A percentile compares a stretch with the other conserved stretches of the same genome.
Conservation (phyloP, 768 basidiomycete species). For the Hericium coralloides region DNA sequence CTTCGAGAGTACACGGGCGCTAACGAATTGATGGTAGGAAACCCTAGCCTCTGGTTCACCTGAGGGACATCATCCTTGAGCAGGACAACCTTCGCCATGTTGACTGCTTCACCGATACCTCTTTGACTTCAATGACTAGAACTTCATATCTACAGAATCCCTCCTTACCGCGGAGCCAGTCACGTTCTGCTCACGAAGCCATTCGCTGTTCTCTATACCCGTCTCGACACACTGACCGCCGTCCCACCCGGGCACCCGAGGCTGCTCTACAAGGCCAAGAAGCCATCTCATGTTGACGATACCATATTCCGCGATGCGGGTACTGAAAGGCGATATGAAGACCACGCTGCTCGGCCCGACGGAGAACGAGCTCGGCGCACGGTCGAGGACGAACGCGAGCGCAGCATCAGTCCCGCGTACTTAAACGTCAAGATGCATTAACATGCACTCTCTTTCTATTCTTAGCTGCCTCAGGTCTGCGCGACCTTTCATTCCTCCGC, state of each 20-base stretch:
- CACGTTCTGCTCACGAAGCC: constrained; percentile 18
- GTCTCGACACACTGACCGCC: constrained; percentile 52
- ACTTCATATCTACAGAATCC: too few relatives aligned
- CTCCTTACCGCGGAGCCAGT: too few relatives aligned
- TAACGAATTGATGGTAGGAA: too few relatives aligned
- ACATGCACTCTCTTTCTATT: constrained; percentile 2
- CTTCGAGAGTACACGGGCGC: too few relatives aligned
- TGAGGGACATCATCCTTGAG: too few relatives aligned
- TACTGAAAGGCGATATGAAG: constrained; percentile 55
- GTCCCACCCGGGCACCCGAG: constrained; percentile 64
- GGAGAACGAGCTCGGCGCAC: constrained; percentile 40
- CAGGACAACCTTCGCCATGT: too few relatives aligned
- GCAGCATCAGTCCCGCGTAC: constrained; percentile 44
- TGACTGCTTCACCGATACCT: too few relatives aligned
- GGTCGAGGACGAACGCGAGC: constrained; percentile 51
- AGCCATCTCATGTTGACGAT: constrained; percentile 21
- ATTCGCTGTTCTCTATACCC: constrained; percentile 39
- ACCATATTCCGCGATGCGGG: constrained; percentile 34
- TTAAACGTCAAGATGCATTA: constrained; percentile 43
- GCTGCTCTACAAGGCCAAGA: constrained; percentile 64
- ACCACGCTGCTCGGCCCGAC: constrained; percentile 68
- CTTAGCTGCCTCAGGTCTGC: constrained; percentile 32
- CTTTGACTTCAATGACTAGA: too few relatives aligned
- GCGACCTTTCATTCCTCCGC: constrained; percentile 37
- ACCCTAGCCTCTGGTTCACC: too few relatives aligned